Evolutionary conservation across 345 rosid species (phyloP), one percentile per base, ranked within the genome.

Genomic region (Brassica cretica): DNA sequence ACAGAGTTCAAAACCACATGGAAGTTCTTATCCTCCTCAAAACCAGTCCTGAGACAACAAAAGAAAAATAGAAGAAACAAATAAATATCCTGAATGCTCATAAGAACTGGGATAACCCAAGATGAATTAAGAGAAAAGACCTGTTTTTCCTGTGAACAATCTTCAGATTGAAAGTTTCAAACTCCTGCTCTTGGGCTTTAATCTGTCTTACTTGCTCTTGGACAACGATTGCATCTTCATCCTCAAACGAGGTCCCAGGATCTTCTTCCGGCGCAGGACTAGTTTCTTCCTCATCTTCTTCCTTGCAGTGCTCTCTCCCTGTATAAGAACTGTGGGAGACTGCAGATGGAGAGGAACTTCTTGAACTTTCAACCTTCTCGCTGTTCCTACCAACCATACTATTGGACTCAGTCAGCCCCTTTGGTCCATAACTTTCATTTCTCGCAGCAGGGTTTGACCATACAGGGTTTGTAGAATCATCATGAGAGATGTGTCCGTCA

Each of bases 21-120:
- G 83, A 94, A 94, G 81, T 89, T 92, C 89, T 94, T 94, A 85
- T 94, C 98, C 87, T 94, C 98, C 87, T 94, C 98, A 82, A 94
- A 94, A 72, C 98, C 98, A 81, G 98, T 94, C 82, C 98, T 94
- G 91, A 25, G 77, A 70, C 29, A 82, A 75, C 53, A 82, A 72
- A 72, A 77, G 41, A 60, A 27, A 41, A 39, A 39, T 0, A 12
- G 4, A 35, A 59, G 55, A 35, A 74, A 51, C 37, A 68, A 46
- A 61, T 60, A 51, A 59, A 61, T 46, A 35, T 32, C 56, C 24
- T 39, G 73, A 27, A 55, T 15, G 37, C 33, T 74, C 37, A 51
- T 7, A 63, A 49, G 44, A 44, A 19, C 14, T 53, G 2, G 39
- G 39, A 55, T 35, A 53, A 60, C 6, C 11, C 67, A 59, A 46